phyloP scores from a whole-genome alignment of 2,329 filamentous ascomycete genomes.

The Cladophialophora yegresii region DNA sequence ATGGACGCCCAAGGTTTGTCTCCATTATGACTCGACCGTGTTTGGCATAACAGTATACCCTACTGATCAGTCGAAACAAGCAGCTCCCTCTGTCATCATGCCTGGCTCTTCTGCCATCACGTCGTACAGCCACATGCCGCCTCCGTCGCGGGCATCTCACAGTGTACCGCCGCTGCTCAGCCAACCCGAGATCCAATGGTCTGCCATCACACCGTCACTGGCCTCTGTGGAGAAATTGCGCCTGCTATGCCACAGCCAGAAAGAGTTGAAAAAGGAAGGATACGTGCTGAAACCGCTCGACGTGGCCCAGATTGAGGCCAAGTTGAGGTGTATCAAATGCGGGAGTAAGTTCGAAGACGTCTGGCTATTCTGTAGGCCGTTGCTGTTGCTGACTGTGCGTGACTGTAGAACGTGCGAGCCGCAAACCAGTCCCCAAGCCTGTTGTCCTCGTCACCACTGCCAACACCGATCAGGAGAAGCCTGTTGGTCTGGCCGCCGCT shows the following conservation, averaged over 20 bases:
- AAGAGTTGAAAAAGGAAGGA: slow-evolving; percentile 20
- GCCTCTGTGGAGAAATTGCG: slow-evolving; percentile 24
- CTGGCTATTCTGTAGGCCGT: neutral
- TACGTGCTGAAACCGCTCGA: slow-evolving; percentile 30
- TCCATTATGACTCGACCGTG: neutral
- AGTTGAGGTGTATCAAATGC: slow-evolving; percentile 22
- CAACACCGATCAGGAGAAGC: too few species aligned
- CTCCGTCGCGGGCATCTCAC: too few species aligned
- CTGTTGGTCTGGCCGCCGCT: too few species aligned
- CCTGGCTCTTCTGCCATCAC: neutral
- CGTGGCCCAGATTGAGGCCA: slow-evolving; percentile 24
- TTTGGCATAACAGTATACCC: neutral
- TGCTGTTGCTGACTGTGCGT: neutral
- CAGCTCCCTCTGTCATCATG: neutral
- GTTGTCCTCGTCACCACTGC: neutral
- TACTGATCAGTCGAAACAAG: neutral
- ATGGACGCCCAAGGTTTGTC: neutral
- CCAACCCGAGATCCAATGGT: slow-evolving; percentile 16
- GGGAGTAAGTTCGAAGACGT: slow-evolving; percentile 15
- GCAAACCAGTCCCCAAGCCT: neutral
- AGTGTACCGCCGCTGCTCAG: neutral
- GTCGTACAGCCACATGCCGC: neutral
- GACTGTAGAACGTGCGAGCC: neutral
- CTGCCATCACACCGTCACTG: slow-evolving; percentile 19
- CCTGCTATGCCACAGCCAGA: slow-evolving; percentile 21